phyloP scores from a whole-genome alignment of 2,329 filamentous ascomycete genomes.

The Diaporthe sp. region DNA sequence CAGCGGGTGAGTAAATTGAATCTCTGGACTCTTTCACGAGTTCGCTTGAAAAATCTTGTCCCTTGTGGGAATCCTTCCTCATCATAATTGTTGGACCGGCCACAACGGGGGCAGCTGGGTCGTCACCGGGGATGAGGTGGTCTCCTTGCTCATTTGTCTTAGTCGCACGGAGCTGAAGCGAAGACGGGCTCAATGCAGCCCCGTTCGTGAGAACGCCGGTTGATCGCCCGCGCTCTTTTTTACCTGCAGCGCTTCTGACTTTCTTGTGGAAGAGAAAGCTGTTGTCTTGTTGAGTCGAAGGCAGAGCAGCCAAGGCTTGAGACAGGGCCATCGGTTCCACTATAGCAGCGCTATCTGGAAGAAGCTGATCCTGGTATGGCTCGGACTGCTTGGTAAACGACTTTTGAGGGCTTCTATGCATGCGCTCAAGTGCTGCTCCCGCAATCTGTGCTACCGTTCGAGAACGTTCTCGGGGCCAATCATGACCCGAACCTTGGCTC shows the following conservation, averaged over 20 bases:
- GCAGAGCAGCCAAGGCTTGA: not conserved
- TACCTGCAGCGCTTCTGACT: not conserved
- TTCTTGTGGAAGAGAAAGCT: slow-evolving; percentile 52
- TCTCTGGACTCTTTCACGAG: not conserved
- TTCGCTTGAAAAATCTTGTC: not conserved
- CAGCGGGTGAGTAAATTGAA: not conserved
- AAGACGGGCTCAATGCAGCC: not conserved
- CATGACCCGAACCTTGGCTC: not conserved
- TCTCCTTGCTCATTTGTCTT: not conserved
- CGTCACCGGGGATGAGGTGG: not conserved
- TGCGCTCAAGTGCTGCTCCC: not conserved
- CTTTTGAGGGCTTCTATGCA: not conserved
- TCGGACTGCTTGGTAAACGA: not conserved
- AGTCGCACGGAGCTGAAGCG: not conserved
- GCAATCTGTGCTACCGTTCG: not conserved
- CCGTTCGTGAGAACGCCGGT: not conserved
- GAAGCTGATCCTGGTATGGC: not conserved
- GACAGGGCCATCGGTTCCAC: not conserved
- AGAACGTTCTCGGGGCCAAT: not conserved
- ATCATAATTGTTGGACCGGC: not conserved
- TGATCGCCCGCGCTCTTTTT: not conserved
- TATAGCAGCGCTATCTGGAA: not conserved
- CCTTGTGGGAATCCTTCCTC: not conserved
- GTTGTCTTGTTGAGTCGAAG: slow-evolving; percentile 48
- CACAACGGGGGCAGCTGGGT: not conserved